Evolutionary conservation across 2,329 filamentous ascomycete species (phyloP), one percentile per base, ranked within the genome.

Genomic region (Sporothrix sp.): DNA sequence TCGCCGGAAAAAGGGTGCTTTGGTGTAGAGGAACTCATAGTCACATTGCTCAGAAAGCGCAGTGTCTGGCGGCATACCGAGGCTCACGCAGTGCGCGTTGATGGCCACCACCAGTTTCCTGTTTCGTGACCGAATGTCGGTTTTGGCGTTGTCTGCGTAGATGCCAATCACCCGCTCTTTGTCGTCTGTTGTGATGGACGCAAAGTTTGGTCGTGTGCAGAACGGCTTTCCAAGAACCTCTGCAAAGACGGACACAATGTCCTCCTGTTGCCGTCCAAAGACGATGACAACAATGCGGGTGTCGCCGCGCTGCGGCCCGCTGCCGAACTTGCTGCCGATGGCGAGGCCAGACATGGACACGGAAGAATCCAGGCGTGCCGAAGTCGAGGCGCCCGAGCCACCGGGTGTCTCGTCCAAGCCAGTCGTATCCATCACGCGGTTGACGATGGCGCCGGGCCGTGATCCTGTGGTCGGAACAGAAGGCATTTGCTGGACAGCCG

Each of bases 11-110:
- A 85, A 87, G 1, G 83, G 77, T 8, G 75, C 73, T 55, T 82
- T 77, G 3, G 84, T 86, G 68, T 93, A 94, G 18, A 94, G 73
- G 58, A 91, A 93, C 64, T 94, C 87, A 67, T 91, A 93, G 67
- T 93, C 85, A 68, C 85, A 90, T 52, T 76, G 66, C 23, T 78
- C 71, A 14, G 82, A 87, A 21, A 89, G 73, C 40, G 72, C 65
- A 35, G 76, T 64, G 57, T 87, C 80, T n/a, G 82, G 80, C 16
- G 81, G 79, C 70, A 83, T 85, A 27, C 80, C 81, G 50, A 81
- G 72, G 59, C 82, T 80, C 55, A 88, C 79, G 62, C 83, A 87
- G 63, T 91, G 85, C 21, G 85, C 81, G 63, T 90, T 85, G 62
- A 93, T 84, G 51, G 82, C 70, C 43, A 88, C 75, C 39, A 87